Percentiles rank a stretch among this genome's conserved stretches.
Evolutionary conservation across 441 rosid species (phyloP).

Genomic region (Mallotus repandus): DNA sequence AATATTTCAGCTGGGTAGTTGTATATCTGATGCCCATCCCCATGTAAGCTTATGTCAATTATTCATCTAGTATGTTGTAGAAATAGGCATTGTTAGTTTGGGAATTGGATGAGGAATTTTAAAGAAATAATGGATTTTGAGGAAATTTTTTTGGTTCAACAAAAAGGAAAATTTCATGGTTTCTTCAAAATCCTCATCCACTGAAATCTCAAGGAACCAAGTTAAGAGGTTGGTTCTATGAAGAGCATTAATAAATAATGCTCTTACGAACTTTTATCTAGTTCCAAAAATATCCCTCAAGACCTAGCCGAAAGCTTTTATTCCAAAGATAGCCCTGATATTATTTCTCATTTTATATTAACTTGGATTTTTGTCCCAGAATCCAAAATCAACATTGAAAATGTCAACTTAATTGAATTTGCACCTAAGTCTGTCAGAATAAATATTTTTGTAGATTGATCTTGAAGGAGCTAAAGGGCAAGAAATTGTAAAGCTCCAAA

Average conservation of each 20-base stretch:
- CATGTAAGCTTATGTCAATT: not conserved
- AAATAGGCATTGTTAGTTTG: not conserved
- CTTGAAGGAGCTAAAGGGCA: conserved; percentile 70
- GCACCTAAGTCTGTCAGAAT: not conserved
- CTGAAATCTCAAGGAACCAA: no score
- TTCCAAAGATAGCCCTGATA: no score
- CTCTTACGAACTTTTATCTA: no score
- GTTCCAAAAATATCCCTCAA: no score
- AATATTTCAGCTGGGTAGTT: not conserved
- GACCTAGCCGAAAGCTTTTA: not conserved
- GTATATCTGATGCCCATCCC: not conserved
- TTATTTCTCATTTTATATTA: not conserved
- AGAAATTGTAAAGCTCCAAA: conserved; percentile 53
- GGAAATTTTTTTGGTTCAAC: no score
- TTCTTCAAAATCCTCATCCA: no score
- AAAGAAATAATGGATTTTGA: no score
- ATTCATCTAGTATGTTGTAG: conserved; percentile 1
- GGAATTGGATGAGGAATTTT: not conserved
- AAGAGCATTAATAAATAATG: no score
- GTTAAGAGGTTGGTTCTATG: no score
- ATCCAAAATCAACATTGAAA: not conserved
- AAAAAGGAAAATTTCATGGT: no score
- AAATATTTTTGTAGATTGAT: conserved; percentile 42
- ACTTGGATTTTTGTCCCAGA: conserved; percentile 4
- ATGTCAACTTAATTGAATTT: not conserved